Evolutionary conservation across 208 protist genomes (phyloP).

Genomic region (Crithidia acanthocephali): DNA sequence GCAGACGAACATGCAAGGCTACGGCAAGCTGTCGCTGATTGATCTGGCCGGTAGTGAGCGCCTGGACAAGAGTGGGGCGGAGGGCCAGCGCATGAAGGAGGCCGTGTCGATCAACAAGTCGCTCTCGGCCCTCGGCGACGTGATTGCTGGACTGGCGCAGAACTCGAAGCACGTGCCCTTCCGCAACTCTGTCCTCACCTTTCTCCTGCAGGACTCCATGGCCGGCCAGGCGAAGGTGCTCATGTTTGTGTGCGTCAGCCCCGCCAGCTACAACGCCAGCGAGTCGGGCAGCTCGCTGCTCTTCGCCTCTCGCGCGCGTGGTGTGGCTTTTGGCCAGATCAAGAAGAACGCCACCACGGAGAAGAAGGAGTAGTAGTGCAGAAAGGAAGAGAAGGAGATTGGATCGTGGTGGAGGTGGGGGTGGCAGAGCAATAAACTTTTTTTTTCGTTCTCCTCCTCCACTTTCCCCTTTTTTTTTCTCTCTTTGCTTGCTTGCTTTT

Average conservation of each 20-base stretch:
- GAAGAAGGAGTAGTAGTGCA: conserved; percentile 34
- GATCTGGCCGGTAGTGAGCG: conserved; percentile 94
- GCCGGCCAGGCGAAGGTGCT: conserved; percentile 95
- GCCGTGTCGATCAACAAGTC: conserved; percentile 94
- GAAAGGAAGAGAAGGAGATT: not conserved
- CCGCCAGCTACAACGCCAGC: conserved; percentile 93
- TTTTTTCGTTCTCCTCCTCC: too few relatives aligned
- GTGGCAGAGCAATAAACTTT: too few relatives aligned
- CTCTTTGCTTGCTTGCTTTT: not conserved
- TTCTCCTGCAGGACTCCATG: conserved; percentile 92
- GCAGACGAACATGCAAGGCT: conserved; percentile 87
- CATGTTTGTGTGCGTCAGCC: conserved; percentile 96
- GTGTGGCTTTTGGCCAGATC: conserved; percentile 85
- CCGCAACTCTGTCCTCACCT: conserved; percentile 92
- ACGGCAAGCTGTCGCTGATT: conserved; percentile 94
- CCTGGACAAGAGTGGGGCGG: conserved; percentile 87
- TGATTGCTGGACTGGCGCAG: conserved; percentile 87
- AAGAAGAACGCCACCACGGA: conserved; percentile 83
- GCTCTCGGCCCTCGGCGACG: conserved; percentile 89
- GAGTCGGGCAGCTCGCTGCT: conserved; percentile 90
- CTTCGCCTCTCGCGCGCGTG: conserved; percentile 91
- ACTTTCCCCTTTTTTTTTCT: not conserved
- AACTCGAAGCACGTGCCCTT: conserved; percentile 92
- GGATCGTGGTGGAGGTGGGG: too few relatives aligned
- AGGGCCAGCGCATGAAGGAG: conserved; percentile 90